Evolutionary conservation across 1,284 basidiomycete species (phyloP), one percentile per base, ranked within the genome.

Genomic region (Phenoliferia sp.): DNA sequence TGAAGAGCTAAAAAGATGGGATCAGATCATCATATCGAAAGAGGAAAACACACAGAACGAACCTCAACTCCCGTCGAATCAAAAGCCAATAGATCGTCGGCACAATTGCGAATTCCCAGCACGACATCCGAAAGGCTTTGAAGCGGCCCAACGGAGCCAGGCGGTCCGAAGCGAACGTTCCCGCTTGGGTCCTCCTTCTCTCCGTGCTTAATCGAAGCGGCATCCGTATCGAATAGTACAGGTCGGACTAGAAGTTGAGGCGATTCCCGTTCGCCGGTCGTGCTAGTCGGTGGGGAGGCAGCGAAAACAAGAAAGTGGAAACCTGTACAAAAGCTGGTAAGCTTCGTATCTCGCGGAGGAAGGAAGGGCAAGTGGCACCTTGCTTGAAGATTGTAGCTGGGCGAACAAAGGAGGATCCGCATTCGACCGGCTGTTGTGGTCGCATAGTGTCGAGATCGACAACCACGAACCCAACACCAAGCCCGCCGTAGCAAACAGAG

Each of bases 381-480:
- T 54, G 59, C 34, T 61, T 64, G 39, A 36, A 58, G 54, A 64
- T 31, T 32, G 63, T 29, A 1, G 55, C 55, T 17, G 56, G 31
- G 3, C 22, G 29, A 15, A 28, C 36, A 16, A 32, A 16, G 16
- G 22, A 26, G 16, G 31, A 29, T 10, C 44, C 56, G 32, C 50
- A 31, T 4, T 16, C 52, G 52, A 69, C 22, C 0, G 56, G 28
- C 2, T 59, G 39, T 16, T 63, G 61, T 15, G 61, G 36, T 6
- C 33, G 48, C 29, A 69, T 55, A 34, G 64, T 57, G 36, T 66
- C 58, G 32, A 69, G 64, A 32, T 66, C 58, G 61, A 69, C 58
- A 2, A 55, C 32, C 3, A 66, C 61, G 52, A 66, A 50, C 1
- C 60, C 63, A 0, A 48, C 54, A 3, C 35, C 44, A 0, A 22